Base-by-base conservation (phyloP, 495 filamentous ascomycete genomes). In the Trichoderma reesei region DNA sequence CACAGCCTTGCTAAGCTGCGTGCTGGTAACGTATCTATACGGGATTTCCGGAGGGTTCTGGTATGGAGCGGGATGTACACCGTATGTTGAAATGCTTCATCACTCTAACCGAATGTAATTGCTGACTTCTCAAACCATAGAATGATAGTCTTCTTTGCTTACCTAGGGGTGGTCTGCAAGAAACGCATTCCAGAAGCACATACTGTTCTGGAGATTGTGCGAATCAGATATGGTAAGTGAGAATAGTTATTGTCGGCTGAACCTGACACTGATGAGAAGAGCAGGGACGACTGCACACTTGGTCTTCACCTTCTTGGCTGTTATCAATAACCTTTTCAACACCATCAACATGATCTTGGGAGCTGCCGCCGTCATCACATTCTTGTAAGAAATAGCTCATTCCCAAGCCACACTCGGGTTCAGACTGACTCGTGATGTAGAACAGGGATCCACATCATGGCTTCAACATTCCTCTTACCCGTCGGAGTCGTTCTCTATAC, bases 1-100 rank as follows among this genome's bases (percentile, higher is more conserved):
- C 7, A 88, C 89, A 59, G 91, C 88, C 8, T 77, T 91, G 2
- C 79, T 91, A 14, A 92, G 96, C 72, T 89, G 85, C 13, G 88
- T 90, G 10, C 85, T 86, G 36, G 89, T 98, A 56, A 91, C 92
- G 66, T 98, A 96, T 75, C 79, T 85, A 64, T 98, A 98, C 71
- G 93, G 93, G 64, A 86, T 97, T 46, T 93, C 90, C 1, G 93
- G 93, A 0, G 91, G 92, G 1, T 95, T 96, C 74, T 96, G 89
- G 89, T 96, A 56, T 56, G 51, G 51, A 10, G 51, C 51, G 7
- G 51, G 51, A 9, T 56, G 51, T n/a, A 33, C 51, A 8, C 51
- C 51, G 44, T 48, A 18, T 18, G 44, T 48, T 3, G n/a, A 44
- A 42, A 16, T 44, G 13, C 3, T 11, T 44, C 13, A 3, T 11